Base-by-base conservation (phyloP, 768 basidiomycete genomes). In the Lactifluus pinguis region DNA sequence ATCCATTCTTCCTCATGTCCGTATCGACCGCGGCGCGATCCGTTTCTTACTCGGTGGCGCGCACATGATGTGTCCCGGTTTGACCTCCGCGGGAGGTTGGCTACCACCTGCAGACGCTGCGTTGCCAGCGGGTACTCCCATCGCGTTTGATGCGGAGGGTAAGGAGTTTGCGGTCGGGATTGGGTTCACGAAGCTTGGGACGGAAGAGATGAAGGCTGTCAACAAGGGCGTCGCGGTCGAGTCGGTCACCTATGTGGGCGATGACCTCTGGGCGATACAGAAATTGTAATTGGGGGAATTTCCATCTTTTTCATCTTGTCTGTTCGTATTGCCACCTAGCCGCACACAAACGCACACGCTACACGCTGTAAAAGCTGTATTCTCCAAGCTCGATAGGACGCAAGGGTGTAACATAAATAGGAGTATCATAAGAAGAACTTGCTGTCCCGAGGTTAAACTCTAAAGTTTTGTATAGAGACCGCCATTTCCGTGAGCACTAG, bases 21-120 rank as follows among this genome's bases (percentile, higher is more conserved):
- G 86, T 65, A 80, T 98, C 51, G 97, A 99, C 77, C 87, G 95
- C 53, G 97, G 97, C 52, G 97, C 97, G 55, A 99, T 99, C 75
- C 90, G 95, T 38, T 99, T 98, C 75, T 81, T 99, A 42, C 83
- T 99, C 49, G 87, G 85, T 11, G 97, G 92, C 15, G 92, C 92
- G 29, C 86, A 88, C 75, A 94, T 95, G 89, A 95, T 95, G 92
- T 94, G 89, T 67, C 97, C 97, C 5, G 97, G 97, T 21, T 76
- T 99, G 57, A 95, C 97, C 30, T 98, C 95, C 39, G 79, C 84
- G 38, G 95, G 95, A 7, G 95, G 95, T 8, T 82, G 82, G 68
- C 82, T 98, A 0, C 95, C 95, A 0, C 83, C 90, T 9, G 73
- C 83, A 14, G 84, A 85, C 42, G 76, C 76, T 17, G 84, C 80